Evolutionary conservation across 2,329 filamentous ascomycete species (phyloP), one percentile per base, ranked within the genome.

Genomic region (Diaporthe sp.): DNA sequence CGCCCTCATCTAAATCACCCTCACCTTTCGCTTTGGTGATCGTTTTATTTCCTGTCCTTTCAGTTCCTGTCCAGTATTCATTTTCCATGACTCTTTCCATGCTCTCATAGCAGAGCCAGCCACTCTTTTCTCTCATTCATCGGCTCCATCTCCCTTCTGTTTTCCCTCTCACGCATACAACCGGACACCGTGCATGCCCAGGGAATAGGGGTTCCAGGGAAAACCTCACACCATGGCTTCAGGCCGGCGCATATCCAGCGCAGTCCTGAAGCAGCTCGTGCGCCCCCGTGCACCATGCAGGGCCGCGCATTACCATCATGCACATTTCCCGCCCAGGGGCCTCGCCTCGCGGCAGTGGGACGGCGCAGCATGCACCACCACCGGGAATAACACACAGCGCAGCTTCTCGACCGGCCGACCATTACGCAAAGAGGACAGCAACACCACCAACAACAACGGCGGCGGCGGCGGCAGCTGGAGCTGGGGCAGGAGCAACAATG

Each of bases 381-480:
- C 35, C 47, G 63, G 63, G 63, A 68, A 68, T 53, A 68, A 66
- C 15, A 5, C 32, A 17, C 22, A 13, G 7, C 39, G 65, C 58
- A 58, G 56, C 47, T 56, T 74, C 53, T 75, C 74, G 13, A 61
- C 71, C 42, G 66, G 70, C 17, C 66, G 66, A 30, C 37, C 58
- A 25, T 58, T 61, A 42, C 73, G 63, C 63, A 68, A 53, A 53
- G 32, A 68, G 39, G 44, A 53, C 63, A 27, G 22, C 30, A 35
- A 3, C 42, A 35, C 13, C 44, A n/a, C 7, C 17, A n/a, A 15
- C 53, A n/a, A 30, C 53, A 1, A 8, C 35, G 15, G 66, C 32
- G 9, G 59, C 19, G 73, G 79, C 73, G 73, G 56, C 10, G 65
- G 59, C 4, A 19, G n/a, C 1, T 13, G 25, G 25, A 27, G 25